Base-by-base conservation (phyloP, 225 moss, liverwort and hornwort species). In the Bryoerythrophyllum caledonicum region DNA sequence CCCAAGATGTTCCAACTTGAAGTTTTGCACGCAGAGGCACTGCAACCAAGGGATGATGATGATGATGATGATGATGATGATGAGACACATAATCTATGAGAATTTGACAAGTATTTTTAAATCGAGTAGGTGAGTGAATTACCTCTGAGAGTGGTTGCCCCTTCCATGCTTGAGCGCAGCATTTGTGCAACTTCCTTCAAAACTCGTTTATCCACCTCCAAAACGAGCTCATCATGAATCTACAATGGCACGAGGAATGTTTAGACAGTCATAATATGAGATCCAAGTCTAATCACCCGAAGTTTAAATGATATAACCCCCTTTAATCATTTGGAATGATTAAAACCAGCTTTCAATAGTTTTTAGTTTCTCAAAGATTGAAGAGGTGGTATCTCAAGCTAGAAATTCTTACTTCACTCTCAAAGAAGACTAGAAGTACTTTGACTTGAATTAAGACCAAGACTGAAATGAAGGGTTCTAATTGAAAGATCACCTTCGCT, bases 211-310 rank as follows among this genome's bases (percentile, higher is more conserved):
- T 97, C 96, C 71, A 94, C 94, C 82, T 97, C 96, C 79, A 97
- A 73, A 51, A 97, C 85, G 60, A 97, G 82, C 80, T 97, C 96
- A 76, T 97, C 96, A 77, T 97, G 96, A 70, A 97, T 94, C 94
- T 97, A 80, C 40, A 28, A 63, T 43, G 68, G 73, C 41, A 59
- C 0, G 0, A 63, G 57, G 25, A 21, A 61, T 19, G 8, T 55
- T 79, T 44, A 7, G 68, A 57, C 14, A 24, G 37, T 10, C 44
- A 65, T 23, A 56, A 71, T 19, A 34, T 70, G 24, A 52, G 12
- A 16, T 52, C 15, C 17, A 57, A 21, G 68, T 14, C 19, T n/a
- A 81, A 15, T 44, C 44, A 44, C 44, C 48, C 48, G 7, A 19
- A 49, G 48, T 49, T 49, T 17, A 19, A 0, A 17, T 49, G 6